Conservation (phyloP, 1,284 basidiomycete genomes). For the Tremellales sp. region DNA sequence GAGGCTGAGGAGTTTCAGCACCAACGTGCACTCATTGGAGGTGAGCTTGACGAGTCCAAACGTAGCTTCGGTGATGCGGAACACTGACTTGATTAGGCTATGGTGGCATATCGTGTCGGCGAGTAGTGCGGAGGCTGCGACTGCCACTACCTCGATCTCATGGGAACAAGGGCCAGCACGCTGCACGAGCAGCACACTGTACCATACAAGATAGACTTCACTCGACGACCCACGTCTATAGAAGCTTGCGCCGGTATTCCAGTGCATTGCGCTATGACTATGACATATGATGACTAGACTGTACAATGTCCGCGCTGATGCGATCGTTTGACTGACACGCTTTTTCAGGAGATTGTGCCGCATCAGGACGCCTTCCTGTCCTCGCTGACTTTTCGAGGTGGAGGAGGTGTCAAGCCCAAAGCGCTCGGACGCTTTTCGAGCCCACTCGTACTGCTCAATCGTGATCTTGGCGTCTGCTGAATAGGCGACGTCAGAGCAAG, state of each 20-base stretch:
- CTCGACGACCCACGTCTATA: no score
- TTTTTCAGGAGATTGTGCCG: no score
- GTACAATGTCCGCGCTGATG: no score
- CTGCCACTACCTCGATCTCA: background rate
- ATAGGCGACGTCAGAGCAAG: background rate
- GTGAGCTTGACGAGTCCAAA: slow-evolving; percentile 36
- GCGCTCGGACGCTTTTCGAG: no score
- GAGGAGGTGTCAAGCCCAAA: background rate
- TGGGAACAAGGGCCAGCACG: no score
- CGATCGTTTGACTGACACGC: no score
- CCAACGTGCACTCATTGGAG: slow-evolving; percentile 84
- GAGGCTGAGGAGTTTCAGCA: slow-evolving; percentile 82
- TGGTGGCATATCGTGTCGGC: slow-evolving; percentile 46
- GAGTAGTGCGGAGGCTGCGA: slow-evolving; percentile 16
- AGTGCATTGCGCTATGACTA: no score
- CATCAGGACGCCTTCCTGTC: no score
- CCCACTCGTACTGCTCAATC: background rate
- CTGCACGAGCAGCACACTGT: no score
- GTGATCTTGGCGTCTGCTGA: background rate
- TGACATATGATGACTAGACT: no score
- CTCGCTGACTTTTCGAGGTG: background rate
- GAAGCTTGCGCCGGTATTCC: no score
- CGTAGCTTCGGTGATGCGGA: background rate
- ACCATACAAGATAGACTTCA: no score
- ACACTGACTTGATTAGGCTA: slow-evolving; percentile 23